Evolutionary conservation across 176 grass and related monocot genomes (phyloP).

Genomic region (Carex scoparia): DNA sequence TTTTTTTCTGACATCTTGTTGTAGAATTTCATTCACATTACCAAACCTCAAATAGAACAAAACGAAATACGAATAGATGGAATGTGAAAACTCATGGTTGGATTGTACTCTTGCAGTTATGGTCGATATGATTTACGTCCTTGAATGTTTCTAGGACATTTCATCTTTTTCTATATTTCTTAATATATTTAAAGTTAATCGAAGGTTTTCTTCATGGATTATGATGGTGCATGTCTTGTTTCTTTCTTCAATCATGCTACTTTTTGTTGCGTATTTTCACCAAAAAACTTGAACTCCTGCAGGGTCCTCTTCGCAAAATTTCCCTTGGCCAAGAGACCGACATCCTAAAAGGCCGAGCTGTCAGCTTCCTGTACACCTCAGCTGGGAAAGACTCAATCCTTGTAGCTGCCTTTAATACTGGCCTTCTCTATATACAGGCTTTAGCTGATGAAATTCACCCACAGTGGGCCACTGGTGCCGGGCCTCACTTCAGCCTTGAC

Average conservation of each 20-base stretch:
- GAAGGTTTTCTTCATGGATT: background rate
- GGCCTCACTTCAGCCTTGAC: conserved; percentile 52
- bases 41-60: background rate
- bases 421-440: conserved; percentile 79
- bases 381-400: conserved; percentile 87
- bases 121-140: background rate
- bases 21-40: background rate
- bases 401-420: conserved; percentile 74
- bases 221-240: background rate
- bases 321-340: conserved; percentile 41
- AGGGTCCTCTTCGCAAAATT: conserved; percentile 85
- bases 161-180: background rate
- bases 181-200: background rate
- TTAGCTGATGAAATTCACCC: conserved; percentile 96
- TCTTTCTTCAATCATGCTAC: background rate
- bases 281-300: conserved; percentile 33
- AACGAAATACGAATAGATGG: background rate
- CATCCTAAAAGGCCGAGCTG: conserved; percentile 57
- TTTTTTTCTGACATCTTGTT: background rate
- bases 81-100: background rate
- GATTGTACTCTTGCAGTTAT: background rate
- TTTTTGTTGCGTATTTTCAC: conserved; percentile 2
- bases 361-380: conserved; percentile 76
- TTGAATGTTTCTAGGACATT: background rate
- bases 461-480: conserved; percentile 53